Evolutionary conservation across 768 basidiomycete species (phyloP).

Genomic region (Trametes gibbosa): DNA sequence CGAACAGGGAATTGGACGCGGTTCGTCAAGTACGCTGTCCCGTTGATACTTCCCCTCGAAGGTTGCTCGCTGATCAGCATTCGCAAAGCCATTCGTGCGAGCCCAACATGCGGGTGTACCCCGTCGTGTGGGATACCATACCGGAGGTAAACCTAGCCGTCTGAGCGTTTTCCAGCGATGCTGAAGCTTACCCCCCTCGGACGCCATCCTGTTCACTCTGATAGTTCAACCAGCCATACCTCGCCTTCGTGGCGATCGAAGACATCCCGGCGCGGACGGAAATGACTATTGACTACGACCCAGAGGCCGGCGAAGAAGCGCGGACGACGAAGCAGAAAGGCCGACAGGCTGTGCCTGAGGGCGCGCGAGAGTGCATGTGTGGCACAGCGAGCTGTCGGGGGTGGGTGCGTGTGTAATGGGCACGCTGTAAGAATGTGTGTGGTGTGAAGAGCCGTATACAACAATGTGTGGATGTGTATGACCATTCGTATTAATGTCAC

Average conservation of each 20-base stretch:
- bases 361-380: slow-evolving; percentile 38
- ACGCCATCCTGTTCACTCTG: neutral
- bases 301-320: slow-evolving; percentile 31
- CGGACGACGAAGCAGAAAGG: slow-evolving; percentile 24
- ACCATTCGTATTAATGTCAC: too few species aligned
- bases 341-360: slow-evolving; percentile 25
- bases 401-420: slow-evolving; percentile 32
- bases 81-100: slow-evolving; percentile 61
- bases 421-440: neutral
- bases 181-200: neutral
- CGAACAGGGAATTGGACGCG: slow-evolving; percentile 70
- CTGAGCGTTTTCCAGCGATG: too few species aligned
- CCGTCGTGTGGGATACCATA: slow-evolving; percentile 61
- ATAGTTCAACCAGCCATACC: slow-evolving; percentile 59
- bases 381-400: slow-evolving; percentile 36
- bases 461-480: too few species aligned
- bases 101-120: slow-evolving; percentile 56
- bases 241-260: slow-evolving; percentile 52
- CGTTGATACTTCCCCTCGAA: neutral
- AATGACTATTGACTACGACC: slow-evolving; percentile 66
- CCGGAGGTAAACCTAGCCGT: slow-evolving; percentile 42
- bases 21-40: slow-evolving; percentile 59
- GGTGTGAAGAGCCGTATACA: too few species aligned
- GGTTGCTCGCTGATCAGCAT: neutral
- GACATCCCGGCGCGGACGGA: slow-evolving; percentile 52